phyloP scores from a whole-genome alignment of 2,329 filamentous ascomycete genomes.

The Lasiodiplodia citricola region DNA sequence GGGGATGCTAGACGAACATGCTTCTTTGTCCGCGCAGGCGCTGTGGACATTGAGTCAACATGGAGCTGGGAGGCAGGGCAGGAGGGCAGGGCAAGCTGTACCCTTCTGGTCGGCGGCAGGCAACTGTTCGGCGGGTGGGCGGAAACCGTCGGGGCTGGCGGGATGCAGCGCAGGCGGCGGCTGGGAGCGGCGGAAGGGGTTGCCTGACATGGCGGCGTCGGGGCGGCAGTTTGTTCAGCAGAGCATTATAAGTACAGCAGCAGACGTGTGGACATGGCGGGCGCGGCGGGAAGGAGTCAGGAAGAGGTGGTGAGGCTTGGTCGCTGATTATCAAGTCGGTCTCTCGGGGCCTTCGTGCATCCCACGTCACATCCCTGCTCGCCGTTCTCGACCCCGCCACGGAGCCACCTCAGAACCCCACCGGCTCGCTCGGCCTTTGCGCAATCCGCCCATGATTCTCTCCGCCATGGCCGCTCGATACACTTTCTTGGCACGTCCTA shows the following conservation, averaged over 20 bases:
- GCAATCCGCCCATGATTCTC: background rate
- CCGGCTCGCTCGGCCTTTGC: constrained; percentile 8
- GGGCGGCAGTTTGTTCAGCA: constrained; percentile 10
- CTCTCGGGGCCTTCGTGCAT: constrained; percentile 20
- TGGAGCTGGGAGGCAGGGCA: background rate
- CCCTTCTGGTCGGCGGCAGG: background rate
- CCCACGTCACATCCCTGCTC: constrained; percentile 27
- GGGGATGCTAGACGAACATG: constrained; percentile 57
- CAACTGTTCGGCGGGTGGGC: background rate
- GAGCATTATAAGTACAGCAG: constrained; percentile 21
- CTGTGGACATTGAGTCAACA: constrained; percentile 15
- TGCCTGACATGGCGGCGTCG: constrained; percentile 43
- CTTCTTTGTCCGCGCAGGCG: constrained; percentile 26
- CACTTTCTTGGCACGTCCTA: background rate
- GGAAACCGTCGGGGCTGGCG: constrained; percentile 18
- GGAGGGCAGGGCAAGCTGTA: background rate
- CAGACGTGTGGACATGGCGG: constrained; percentile 12
- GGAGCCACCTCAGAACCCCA: background rate
- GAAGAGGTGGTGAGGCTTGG: background rate
- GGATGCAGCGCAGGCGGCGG: constrained; percentile 8
- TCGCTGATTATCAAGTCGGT: constrained; percentile 24
- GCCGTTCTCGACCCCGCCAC: constrained; percentile 17
- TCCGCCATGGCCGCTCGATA: background rate
- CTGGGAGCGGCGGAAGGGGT: constrained; percentile 46
- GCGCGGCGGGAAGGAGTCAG: background rate